Conservation (phyloP, 352 stramenopile species). For the Phytophthora pseudosyringae region DNA sequence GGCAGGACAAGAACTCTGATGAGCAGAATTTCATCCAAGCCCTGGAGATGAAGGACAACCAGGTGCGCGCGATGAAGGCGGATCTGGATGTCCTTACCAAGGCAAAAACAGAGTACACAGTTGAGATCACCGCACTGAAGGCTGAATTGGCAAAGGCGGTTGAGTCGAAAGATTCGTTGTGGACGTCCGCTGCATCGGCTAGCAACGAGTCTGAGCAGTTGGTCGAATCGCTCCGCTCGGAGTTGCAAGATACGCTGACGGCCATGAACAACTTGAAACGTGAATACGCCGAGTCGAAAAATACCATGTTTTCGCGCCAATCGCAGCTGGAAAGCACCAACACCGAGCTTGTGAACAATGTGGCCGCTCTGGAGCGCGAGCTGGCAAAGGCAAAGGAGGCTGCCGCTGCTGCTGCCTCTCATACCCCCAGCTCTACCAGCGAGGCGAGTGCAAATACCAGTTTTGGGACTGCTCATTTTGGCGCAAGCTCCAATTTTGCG, state of each 20-base stretch:
- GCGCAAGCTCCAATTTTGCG: slow-evolving; percentile 27
- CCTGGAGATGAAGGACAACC: slow-evolving; percentile 75
- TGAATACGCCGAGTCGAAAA: slow-evolving; percentile 68
- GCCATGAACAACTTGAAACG: slow-evolving; percentile 65
- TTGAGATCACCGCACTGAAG: slow-evolving; percentile 52
- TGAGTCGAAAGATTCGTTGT: slow-evolving; percentile 74
- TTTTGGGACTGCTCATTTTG: slow-evolving; percentile 14
- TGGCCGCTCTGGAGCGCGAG: slow-evolving; percentile 71
- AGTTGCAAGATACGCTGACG: slow-evolving; percentile 74
- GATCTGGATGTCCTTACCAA: slow-evolving; percentile 53
- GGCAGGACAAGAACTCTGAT: slow-evolving; percentile 68
- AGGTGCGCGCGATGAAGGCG: slow-evolving; percentile 50
- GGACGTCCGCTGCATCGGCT: slow-evolving; percentile 68
- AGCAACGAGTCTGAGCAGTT: slow-evolving; percentile 75
- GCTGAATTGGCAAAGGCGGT: slow-evolving; percentile 53
- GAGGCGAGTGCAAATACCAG: neutral
- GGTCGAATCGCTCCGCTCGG: slow-evolving; percentile 58
- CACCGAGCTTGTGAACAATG: slow-evolving; percentile 66
- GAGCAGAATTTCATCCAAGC: slow-evolving; percentile 79
- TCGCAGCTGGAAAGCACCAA: slow-evolving; percentile 80
- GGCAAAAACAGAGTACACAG: slow-evolving; percentile 38
- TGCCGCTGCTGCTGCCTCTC: slow-evolving; percentile 4
- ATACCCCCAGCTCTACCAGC: slow-evolving; percentile 6
- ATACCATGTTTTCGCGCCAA: slow-evolving; percentile 76
- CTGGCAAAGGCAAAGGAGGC: slow-evolving; percentile 53